A percentile compares a stretch with the other conserved stretches of the same genome.
phyloP scores from a whole-genome alignment of 495 filamentous ascomycete species.

The Penicillium diatomitis region DNA sequence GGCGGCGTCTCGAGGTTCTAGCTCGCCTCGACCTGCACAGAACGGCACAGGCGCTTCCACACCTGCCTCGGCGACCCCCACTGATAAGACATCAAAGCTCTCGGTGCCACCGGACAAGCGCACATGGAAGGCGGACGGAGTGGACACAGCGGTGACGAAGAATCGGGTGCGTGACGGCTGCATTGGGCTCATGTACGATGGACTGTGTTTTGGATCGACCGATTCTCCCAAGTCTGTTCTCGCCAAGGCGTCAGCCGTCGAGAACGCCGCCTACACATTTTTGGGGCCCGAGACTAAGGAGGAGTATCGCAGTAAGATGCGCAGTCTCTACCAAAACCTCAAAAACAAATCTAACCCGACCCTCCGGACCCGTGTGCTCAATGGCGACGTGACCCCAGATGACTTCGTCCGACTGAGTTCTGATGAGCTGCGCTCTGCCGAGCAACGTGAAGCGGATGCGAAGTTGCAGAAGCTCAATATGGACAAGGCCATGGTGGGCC shows the following conservation, averaged over 20 bases:
- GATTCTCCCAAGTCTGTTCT: slow-evolving; percentile 49
- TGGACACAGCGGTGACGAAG: slow-evolving; percentile 60
- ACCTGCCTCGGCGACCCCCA: slow-evolving; percentile 31
- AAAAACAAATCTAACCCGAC: slow-evolving; percentile 80
- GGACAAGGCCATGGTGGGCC: slow-evolving; percentile 60
- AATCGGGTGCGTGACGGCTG: slow-evolving; percentile 66
- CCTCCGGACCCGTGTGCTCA: slow-evolving; percentile 65
- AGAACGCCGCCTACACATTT: slow-evolving; percentile 57
- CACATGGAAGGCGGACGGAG: slow-evolving; percentile 68
- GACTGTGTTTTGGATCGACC: slow-evolving; percentile 35
- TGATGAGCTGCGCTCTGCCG: slow-evolving; percentile 70
- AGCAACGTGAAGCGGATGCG: slow-evolving; percentile 57
- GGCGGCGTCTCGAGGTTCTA: slow-evolving; percentile 31
- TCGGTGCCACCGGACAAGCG: slow-evolving; percentile 70
- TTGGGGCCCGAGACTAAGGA: slow-evolving; percentile 57
- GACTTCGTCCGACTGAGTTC: slow-evolving; percentile 64
- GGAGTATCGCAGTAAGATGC: slow-evolving; percentile 75
- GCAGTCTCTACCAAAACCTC: slow-evolving; percentile 84
- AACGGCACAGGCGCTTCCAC: slow-evolving; percentile 33
- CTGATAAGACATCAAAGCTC: slow-evolving; percentile 45
- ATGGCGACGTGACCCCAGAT: slow-evolving; percentile 58
- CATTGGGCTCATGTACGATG: slow-evolving; percentile 85
- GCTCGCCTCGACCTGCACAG: slow-evolving; percentile 28
- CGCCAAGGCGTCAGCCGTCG: slow-evolving; percentile 58
- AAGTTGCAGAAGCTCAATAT: slow-evolving; percentile 81